phyloP scores from a whole-genome alignment of 2,329 filamentous ascomycete genomes.

The Fusarium sp. region DNA sequence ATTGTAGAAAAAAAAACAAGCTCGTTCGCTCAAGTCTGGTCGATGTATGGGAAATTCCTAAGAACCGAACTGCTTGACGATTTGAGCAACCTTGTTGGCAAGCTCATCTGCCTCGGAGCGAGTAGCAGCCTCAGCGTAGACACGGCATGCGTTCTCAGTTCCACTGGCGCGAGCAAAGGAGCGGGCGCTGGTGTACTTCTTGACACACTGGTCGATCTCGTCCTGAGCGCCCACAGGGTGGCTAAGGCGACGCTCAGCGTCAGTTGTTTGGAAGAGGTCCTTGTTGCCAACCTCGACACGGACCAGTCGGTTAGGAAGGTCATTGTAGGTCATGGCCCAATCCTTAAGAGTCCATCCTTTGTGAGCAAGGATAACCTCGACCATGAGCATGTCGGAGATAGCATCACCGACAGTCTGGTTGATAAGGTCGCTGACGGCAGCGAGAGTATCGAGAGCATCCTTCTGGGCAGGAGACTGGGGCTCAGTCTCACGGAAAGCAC shows the following conservation, averaged over 20 bases:
- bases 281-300: slow-evolving; percentile 91
- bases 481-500: slow-evolving; percentile 80
- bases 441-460: slow-evolving; percentile 85
- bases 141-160: slow-evolving; percentile 94
- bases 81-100: slow-evolving; percentile 81
- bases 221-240: slow-evolving; percentile 82
- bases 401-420: slow-evolving; percentile 99
- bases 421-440: slow-evolving; percentile 88
- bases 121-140: slow-evolving; percentile 94
- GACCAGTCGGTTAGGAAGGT: slow-evolving; percentile 94
- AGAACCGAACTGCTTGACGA: slow-evolving; percentile 71
- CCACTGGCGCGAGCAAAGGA: slow-evolving; percentile 93
- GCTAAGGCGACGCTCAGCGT: slow-evolving; percentile 89
- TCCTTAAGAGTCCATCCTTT: slow-evolving; percentile 91
- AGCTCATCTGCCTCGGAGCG: slow-evolving; percentile 91
- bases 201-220: slow-evolving; percentile 87
- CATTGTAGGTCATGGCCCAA: slow-evolving; percentile 92
- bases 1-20: slow-evolving; percentile 28
- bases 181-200: slow-evolving; percentile 89
- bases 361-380: slow-evolving; percentile 95
- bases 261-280: slow-evolving; percentile 88
- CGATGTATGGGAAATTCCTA: slow-evolving; percentile 29
- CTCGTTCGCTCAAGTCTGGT: slow-evolving; percentile 14
- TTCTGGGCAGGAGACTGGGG: slow-evolving; percentile 93
- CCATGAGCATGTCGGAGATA: slow-evolving; percentile 93